phyloP scores from a whole-genome alignment of 495 filamentous ascomycete species.

The Baudoinia panamericana region DNA sequence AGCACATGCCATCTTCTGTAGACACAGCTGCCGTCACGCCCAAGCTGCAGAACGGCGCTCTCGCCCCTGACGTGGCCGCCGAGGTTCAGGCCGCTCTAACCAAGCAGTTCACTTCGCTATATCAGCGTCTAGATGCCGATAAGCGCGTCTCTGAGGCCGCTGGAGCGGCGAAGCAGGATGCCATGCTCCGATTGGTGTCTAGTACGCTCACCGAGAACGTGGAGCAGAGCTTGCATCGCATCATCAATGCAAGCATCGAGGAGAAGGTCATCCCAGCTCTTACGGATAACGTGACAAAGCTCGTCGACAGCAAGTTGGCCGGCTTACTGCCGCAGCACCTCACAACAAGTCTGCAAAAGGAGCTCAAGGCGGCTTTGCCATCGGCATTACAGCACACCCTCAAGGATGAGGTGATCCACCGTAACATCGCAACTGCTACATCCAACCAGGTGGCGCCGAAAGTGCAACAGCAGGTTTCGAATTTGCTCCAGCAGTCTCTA shows the following conservation, averaged over 20 bases:
- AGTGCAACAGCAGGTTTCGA: conserved; percentile 54
- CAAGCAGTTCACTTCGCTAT: conserved; percentile 45
- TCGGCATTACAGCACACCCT: conserved; percentile 47
- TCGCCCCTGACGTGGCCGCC: too few relatives aligned
- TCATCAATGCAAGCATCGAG: conserved; percentile 56
- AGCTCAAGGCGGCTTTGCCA: conserved; percentile 43
- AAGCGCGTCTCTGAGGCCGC: conserved; percentile 50
- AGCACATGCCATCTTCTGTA: too few relatives aligned
- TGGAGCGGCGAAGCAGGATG: conserved; percentile 57
- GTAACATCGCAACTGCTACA: conserved; percentile 57
- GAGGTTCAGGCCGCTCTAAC: conserved; percentile 45
- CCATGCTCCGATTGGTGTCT: conserved; percentile 74
- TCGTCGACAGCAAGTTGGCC: conserved; percentile 50
- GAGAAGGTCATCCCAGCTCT: conserved; percentile 47
- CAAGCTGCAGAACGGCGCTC: too few relatives aligned
- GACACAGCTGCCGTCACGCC: too few relatives aligned
- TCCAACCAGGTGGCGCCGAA: conserved; percentile 48
- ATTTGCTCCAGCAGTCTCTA: conserved; percentile 48
- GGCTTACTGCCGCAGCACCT: conserved; percentile 40
- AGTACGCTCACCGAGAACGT: conserved; percentile 81
- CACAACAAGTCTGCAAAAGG: conserved; percentile 34
- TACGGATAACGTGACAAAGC: conserved; percentile 18
- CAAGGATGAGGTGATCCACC: conserved; percentile 54
- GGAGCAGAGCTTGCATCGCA: conserved; percentile 59
- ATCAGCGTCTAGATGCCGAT: conserved; percentile 51